Conservation (phyloP, 768 basidiomycete species). For the Boletellus emodensis region DNA sequence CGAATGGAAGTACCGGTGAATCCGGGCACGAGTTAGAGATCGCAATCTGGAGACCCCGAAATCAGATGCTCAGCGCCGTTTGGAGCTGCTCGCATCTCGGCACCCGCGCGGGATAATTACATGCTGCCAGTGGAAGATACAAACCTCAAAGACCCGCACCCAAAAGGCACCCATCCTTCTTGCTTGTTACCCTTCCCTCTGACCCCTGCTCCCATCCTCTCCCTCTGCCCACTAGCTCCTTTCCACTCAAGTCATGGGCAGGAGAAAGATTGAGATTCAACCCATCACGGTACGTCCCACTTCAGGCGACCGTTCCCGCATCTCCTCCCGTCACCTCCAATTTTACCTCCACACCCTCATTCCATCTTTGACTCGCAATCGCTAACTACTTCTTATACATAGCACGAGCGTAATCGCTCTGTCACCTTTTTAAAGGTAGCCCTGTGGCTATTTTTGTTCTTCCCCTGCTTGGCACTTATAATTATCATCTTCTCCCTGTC, state of each 20-base stretch:
- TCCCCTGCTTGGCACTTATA: constrained; percentile 37
- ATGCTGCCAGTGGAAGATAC: constrained; percentile 33
- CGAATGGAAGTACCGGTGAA: constrained; percentile 4
- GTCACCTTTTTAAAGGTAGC: constrained; percentile 87
- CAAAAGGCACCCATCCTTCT: constrained; percentile 33
- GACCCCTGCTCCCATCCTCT: constrained; percentile 22
- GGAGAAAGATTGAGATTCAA: constrained; percentile 80
- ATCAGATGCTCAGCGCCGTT: constrained; percentile 34
- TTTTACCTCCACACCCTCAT: constrained; percentile 26
- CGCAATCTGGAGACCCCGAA: constrained; percentile 23
- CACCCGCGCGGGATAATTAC: constrained; percentile 39
- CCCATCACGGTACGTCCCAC: constrained; percentile 63
- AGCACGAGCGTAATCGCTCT: constrained; percentile 90
- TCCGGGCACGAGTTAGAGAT: constrained; percentile 23
- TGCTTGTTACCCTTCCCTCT: constrained; percentile 15
- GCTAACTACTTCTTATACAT: constrained; percentile 41
- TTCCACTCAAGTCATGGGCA: constrained; percentile 47
- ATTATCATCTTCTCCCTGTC: constrained; percentile 21
- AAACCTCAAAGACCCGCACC: constrained; percentile 29
- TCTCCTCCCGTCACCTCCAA: constrained; percentile 21
- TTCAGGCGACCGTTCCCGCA: constrained; percentile 20
- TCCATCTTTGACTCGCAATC: constrained; percentile 31
- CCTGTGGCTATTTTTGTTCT: constrained; percentile 60
- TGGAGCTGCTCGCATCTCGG: constrained; percentile 32
- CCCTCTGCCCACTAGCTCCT: not conserved